A percentile compares a stretch with the other conserved stretches of the same genome.
These are phyloP conservation scores for Cladophialophora chaetospira DNA, from an alignment of 2,329 filamentous ascomycete genomes.

Conservation along the genomic window DNA sequence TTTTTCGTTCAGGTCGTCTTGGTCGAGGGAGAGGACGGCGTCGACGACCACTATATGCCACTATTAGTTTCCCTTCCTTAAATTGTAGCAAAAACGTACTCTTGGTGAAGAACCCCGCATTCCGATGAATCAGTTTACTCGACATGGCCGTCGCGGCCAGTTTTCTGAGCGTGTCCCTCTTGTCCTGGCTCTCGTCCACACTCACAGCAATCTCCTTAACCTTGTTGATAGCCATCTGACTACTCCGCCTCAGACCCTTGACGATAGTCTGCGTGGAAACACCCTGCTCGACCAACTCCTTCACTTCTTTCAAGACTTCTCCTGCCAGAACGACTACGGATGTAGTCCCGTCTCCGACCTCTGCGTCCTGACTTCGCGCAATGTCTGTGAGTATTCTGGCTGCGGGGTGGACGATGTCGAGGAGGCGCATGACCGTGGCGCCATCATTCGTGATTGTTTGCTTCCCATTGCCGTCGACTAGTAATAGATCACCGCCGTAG, in stretches of 20 bases:
- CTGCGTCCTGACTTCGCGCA: constrained; percentile 96
- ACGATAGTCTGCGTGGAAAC: constrained; percentile 97
- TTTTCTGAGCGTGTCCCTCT: constrained; percentile 83
- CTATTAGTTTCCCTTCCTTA: constrained; percentile 25
- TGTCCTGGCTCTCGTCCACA: constrained; percentile 73
- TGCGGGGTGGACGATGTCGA: constrained; percentile 97
- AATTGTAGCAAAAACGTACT: constrained; percentile 64
- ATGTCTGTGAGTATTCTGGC: constrained; percentile 98
- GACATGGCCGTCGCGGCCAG: constrained; percentile 97
- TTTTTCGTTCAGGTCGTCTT: constrained; percentile 96
- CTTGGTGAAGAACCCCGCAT: constrained; percentile 96
- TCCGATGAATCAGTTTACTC: constrained; percentile 98
- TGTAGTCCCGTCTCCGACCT: constrained; percentile 97
- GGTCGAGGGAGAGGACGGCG: constrained; percentile 90
- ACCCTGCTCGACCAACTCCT: constrained; percentile 93
- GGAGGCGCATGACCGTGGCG: constrained; percentile 98
- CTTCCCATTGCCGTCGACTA: constrained; percentile 92
- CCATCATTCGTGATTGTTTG: constrained; percentile 99
- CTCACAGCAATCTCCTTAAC: constrained; percentile 95
- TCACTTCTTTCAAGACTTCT: constrained; percentile 95
- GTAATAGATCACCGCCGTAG: constrained; percentile 92
- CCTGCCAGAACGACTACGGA: constrained; percentile 97
- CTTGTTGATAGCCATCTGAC: constrained; percentile 93
- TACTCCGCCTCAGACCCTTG: constrained; percentile 88
- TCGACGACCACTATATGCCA: constrained; percentile 82